A percentile compares a stretch with the other conserved stretches of the same genome.
These are phyloP conservation scores for Barnettozyma pratensis DNA, from an alignment of 805 yeast species.

Conservation along the genomic window DNA sequence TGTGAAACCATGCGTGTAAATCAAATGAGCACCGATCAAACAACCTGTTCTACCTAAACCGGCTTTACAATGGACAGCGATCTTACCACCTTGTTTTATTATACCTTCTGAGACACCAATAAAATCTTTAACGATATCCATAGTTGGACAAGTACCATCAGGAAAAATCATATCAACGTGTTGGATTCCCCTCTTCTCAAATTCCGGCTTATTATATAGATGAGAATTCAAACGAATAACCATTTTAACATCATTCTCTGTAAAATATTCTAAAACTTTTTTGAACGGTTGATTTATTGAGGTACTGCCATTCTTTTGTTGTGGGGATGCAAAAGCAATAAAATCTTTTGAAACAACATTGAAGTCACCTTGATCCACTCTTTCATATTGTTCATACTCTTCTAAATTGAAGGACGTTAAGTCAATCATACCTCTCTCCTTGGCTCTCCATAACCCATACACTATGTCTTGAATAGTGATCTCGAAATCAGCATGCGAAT, in stretches of 20 bases:
- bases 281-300: slow-evolving; percentile 66
- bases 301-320: slow-evolving; percentile 47
- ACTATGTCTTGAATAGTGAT: slow-evolving; percentile 92
- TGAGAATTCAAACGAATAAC: slow-evolving; percentile 93
- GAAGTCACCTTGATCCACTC: slow-evolving; percentile 96
- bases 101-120: slow-evolving; percentile 93
- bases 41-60: slow-evolving; percentile 98
- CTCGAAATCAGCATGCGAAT: slow-evolving; percentile 91
- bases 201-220: slow-evolving; percentile 79
- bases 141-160: slow-evolving; percentile 96
- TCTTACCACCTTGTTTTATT: slow-evolving; percentile 79
- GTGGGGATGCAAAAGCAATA: slow-evolving; percentile 97
- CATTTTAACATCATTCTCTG: slow-evolving; percentile 67
- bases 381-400: slow-evolving; percentile 89
- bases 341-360: slow-evolving; percentile 89
- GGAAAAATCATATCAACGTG: slow-evolving; percentile 96
- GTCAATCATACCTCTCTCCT: slow-evolving; percentile 85
- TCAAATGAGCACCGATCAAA: slow-evolving; percentile 92
- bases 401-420: slow-evolving; percentile 83
- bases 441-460: slow-evolving; percentile 97
- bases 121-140: slow-evolving; percentile 88
- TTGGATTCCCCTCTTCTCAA: slow-evolving; percentile 75
- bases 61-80: slow-evolving; percentile 99
- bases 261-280: slow-evolving; percentile 76
- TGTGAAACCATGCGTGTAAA: slow-evolving; percentile 94